phyloP scores from a whole-genome alignment of 2,329 filamentous ascomycete genomes.

The Trichoderma sp. region DNA sequence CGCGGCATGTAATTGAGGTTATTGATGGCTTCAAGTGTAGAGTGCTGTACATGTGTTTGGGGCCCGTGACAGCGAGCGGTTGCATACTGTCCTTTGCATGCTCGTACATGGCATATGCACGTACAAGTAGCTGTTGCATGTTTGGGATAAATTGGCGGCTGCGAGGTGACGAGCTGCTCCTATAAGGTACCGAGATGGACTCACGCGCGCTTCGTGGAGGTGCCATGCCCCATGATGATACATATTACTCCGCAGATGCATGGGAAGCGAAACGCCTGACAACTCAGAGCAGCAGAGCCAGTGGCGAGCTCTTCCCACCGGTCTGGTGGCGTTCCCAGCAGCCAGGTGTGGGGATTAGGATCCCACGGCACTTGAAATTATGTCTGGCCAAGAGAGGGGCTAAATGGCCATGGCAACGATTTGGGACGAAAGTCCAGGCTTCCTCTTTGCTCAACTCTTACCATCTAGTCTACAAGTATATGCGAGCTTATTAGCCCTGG shows the following conservation, averaged over 20 bases:
- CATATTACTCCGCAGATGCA: not conserved
- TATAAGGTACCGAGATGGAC: not conserved
- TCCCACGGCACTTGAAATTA: not conserved
- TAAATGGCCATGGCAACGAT: not conserved
- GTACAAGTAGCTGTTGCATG: not conserved
- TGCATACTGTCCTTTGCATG: not conserved
- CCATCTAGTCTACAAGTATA: no score
- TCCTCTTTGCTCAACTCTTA: no score
- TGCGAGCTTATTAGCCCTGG: not conserved
- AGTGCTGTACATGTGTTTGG: not conserved
- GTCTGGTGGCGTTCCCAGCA: not conserved
- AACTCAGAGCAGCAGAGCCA: not conserved
- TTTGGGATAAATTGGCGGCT: not conserved
- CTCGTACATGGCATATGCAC: not conserved
- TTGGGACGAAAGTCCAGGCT: not conserved
- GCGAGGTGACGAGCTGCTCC: not conserved
- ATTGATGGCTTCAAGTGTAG: not conserved
- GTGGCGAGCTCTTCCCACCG: not conserved
- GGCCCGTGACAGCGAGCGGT: not conserved
- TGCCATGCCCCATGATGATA: not conserved
- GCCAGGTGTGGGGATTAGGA: slow-evolving; percentile 3
- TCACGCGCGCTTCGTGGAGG: not conserved
- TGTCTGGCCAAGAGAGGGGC: not conserved
- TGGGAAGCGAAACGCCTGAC: not conserved
- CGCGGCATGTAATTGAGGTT: not conserved